Evolutionary conservation across 495 filamentous ascomycete species (phyloP).

Genomic region (Neurospora sp.): DNA sequence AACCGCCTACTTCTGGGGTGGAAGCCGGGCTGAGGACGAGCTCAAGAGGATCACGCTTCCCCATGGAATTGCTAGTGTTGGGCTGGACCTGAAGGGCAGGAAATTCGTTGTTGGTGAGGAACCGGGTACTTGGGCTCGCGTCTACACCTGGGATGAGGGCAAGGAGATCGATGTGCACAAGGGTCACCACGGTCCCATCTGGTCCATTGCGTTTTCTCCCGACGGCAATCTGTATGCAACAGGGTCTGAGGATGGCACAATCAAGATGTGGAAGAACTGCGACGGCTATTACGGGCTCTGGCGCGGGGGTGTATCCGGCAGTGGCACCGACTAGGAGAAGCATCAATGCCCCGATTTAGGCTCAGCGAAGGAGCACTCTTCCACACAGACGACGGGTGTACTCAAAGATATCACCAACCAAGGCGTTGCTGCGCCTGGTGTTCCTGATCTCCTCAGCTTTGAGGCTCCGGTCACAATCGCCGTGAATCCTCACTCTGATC

Average conservation of each 20-base stretch:
- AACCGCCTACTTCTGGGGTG: constrained; percentile 85
- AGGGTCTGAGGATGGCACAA: constrained; percentile 92
- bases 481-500: constrained; percentile 2
- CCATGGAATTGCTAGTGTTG: constrained; percentile 83
- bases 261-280: constrained; percentile 73
- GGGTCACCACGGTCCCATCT: constrained; percentile 94
- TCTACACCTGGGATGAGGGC: constrained; percentile 76
- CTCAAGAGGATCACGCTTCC: constrained; percentile 66
- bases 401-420: background rate
- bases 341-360: constrained; percentile 3
- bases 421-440: background rate
- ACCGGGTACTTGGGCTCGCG: constrained; percentile 86
- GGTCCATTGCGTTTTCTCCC: constrained; percentile 88
- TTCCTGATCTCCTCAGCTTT: constrained; percentile 1
- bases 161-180: constrained; percentile 87
- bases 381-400: background rate
- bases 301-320: constrained; percentile 26
- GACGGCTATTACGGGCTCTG: constrained; percentile 47
- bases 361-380: constrained; percentile 7
- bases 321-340: constrained; percentile 23
- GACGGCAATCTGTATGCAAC: constrained; percentile 94
- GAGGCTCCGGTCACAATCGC: constrained; percentile 3
- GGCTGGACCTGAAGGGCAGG: constrained; percentile 67
- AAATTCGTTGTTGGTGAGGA: constrained; percentile 81
- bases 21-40: constrained; percentile 53